phyloP scores from a whole-genome alignment of 192 early-diverging fungal genomes.

The Ambispora gerdemannii region DNA sequence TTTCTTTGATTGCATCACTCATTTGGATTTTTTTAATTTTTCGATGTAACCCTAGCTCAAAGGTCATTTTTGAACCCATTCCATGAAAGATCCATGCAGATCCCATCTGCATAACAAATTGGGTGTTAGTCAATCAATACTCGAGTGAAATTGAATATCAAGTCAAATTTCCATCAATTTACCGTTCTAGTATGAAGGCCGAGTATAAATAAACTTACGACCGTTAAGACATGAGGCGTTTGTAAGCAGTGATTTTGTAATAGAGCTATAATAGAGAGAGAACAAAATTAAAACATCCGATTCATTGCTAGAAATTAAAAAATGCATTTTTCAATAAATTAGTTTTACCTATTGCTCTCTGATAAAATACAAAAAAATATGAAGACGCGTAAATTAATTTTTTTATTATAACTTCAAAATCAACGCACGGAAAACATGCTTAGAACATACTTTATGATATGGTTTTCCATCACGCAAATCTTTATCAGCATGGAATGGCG shows the following conservation, averaged over 20 bases:
- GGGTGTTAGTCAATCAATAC: no score
- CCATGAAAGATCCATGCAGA: conserved; percentile 30
- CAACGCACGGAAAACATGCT: no score
- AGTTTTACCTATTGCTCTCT: conserved; percentile 1
- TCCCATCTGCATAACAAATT: conserved; percentile 22
- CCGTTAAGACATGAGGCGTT: conserved; percentile 30
- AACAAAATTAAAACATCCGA: background rate
- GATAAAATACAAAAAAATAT: background rate
- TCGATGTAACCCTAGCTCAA: conserved; percentile 29
- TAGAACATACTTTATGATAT: conserved; percentile 21
- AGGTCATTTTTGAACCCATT: conserved; percentile 27
- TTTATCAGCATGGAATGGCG: conserved; percentile 13
- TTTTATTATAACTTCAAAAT: no score
- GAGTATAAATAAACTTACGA: conserved; percentile 28
- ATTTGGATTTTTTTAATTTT: conserved; percentile 30
- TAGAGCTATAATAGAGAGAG: background rate
- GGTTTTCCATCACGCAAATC: background rate
- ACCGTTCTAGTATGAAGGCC: conserved; percentile 24
- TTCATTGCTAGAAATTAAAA: background rate
- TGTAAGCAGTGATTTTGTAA: conserved; percentile 18
- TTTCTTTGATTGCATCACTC: conserved; percentile 18
- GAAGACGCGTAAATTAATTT: background rate
- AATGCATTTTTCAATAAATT: background rate
- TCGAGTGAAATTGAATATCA: no score
- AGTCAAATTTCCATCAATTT: no score